Conservation (phyloP, 2,329 filamentous ascomycete species). For the Hypomyces rosellus region DNA sequence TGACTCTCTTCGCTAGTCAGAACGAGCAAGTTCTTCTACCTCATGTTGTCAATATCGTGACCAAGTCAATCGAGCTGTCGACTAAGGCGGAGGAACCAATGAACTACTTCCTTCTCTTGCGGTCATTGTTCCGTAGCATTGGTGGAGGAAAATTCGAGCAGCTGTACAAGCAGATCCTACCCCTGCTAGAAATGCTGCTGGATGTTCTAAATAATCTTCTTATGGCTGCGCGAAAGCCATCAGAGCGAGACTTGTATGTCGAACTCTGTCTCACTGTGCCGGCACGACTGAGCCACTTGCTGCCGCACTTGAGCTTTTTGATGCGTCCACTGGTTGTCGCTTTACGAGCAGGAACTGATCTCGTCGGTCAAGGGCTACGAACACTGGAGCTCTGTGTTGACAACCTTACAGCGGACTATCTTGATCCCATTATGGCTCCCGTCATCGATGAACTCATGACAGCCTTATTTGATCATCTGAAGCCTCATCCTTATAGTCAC, state of each 20-base stretch:
- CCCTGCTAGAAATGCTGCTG: constrained; percentile 91
- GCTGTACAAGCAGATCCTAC: constrained; percentile 95
- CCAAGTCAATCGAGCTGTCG: constrained; percentile 92
- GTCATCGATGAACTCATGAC: constrained; percentile 99
- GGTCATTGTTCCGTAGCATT: constrained; percentile 92
- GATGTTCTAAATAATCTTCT: constrained; percentile 95
- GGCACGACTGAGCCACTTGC: constrained; percentile 83
- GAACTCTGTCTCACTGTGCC: constrained; percentile 95
- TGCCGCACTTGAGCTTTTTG: constrained; percentile 91
- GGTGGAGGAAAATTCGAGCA: constrained; percentile 96
- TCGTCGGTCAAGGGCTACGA: constrained; percentile 88
- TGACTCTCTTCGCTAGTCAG: constrained; percentile 87
- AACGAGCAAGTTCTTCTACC: constrained; percentile 95
- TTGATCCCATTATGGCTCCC: constrained; percentile 98
- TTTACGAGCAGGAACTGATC: constrained; percentile 79
- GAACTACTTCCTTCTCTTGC: constrained; percentile 93
- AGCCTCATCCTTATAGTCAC: constrained; percentile 90
- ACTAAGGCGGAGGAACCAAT: constrained; percentile 95
- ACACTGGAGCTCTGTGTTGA: constrained; percentile 96
- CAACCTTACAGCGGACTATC: constrained; percentile 93
- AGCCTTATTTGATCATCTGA: constrained; percentile 90
- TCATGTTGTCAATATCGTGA: constrained; percentile 95
- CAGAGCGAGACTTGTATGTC: constrained; percentile 91
- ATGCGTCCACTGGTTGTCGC: constrained; percentile 98
- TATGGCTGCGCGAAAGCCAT: constrained; percentile 80